Percentiles rank a stretch among this genome's conserved stretches.
Conservation (phyloP, 1,284 basidiomycete species). For the Malassezia globosa region DNA sequence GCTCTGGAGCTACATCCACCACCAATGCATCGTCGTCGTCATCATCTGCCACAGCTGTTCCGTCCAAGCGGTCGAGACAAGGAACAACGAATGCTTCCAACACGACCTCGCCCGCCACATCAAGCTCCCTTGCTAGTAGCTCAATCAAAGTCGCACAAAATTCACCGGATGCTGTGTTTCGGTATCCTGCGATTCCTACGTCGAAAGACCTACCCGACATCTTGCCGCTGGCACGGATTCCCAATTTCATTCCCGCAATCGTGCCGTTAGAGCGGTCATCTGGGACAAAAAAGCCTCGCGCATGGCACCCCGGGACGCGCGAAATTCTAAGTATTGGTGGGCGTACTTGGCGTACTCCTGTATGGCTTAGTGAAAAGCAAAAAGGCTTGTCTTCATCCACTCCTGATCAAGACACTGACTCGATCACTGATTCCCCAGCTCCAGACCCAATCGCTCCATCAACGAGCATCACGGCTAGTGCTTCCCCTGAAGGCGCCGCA, state of each 20-base stretch:
- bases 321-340: conserved; percentile 36
- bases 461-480: too few species aligned
- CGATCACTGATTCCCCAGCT: too few species aligned
- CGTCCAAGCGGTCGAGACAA: background rate
- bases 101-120: background rate
- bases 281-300: conserved; percentile 16
- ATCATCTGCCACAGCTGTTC: background rate
- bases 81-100: background rate
- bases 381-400: too few species aligned
- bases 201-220: conserved; percentile 24
- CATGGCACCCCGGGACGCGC: conserved; percentile 25
- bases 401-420: too few species aligned
- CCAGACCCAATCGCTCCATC: too few species aligned
- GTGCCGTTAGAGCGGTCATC: conserved; percentile 20
- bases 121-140: background rate
- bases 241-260: conserved; percentile 19
- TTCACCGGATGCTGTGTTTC: conserved; percentile 21
- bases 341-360: conserved; percentile 28
- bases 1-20: conserved; percentile 16
- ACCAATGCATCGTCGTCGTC: background rate
- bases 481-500: too few species aligned
- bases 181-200: conserved; percentile 27
- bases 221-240: conserved; percentile 26
- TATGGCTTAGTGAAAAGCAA: conserved; percentile 24
- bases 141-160: conserved; percentile 7